phyloP scores from a whole-genome alignment of 2,329 filamentous ascomycete genomes.

The Aspergillus hiratsukae region DNA sequence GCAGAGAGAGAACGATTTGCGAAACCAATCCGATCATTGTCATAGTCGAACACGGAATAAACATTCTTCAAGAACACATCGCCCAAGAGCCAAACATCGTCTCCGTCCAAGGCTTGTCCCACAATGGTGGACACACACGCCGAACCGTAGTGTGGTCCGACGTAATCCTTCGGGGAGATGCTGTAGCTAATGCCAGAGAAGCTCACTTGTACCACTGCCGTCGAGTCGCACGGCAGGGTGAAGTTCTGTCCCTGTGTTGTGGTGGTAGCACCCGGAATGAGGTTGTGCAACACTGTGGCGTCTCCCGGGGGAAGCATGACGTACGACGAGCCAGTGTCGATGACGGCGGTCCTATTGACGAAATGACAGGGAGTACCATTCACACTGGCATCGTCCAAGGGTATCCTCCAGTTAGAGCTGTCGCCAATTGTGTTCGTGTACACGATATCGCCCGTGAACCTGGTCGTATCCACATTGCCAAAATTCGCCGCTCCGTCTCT shows the following conservation, averaged over 20 bases:
- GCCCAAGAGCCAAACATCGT: conserved; percentile 69
- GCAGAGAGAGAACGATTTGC: conserved; percentile 16
- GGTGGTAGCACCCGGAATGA: conserved; percentile 59
- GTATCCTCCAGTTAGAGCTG: conserved; percentile 67
- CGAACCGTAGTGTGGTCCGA: conserved; percentile 39
- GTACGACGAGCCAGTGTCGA: conserved; percentile 81
- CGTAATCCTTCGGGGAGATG: conserved; percentile 68
- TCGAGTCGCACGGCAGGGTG: conserved; percentile 67
- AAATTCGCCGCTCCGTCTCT: conserved; percentile 76
- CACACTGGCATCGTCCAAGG: conserved; percentile 61
- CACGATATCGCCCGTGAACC: conserved; percentile 63
- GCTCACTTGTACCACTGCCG: conserved; percentile 55
- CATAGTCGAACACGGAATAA: conserved; percentile 78
- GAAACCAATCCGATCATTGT: conserved; percentile 44
- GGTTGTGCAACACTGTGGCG: conserved; percentile 62
- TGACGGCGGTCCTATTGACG: conserved; percentile 57
- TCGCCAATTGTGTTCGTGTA: conserved; percentile 56
- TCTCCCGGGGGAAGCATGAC: conserved; percentile 66
- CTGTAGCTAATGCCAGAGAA: conserved; percentile 66
- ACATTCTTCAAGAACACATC: conserved; percentile 88
- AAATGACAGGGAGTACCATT: conserved; percentile 57
- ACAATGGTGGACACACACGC: conserved; percentile 67
- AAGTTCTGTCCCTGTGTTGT: conserved; percentile 60
- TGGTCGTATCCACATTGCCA: conserved; percentile 62
- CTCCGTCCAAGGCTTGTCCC: conserved; percentile 62